Evolutionary conservation across 768 basidiomycete species (phyloP), one percentile per base, ranked within the genome.

Genomic region (Psilocybe tampanensis): DNA sequence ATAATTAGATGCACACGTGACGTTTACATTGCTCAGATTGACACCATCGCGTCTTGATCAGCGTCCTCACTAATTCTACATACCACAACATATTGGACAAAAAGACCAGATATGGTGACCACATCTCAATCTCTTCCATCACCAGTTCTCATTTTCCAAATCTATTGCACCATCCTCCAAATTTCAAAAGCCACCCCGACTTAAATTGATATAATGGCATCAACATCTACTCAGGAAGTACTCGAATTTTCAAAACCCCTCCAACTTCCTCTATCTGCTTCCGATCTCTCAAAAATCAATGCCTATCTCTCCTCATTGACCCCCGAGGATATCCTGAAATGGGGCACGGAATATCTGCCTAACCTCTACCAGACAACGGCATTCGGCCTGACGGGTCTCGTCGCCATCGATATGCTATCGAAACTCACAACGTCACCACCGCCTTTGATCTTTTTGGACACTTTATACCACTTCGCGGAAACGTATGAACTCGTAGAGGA

Each of bases 401-500:
- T 94, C 54, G 88, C 94, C 18, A 86, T 92, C 59, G 94, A 97
- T 70, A 97, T 99, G 93, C 84, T 98, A 52, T 89, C 92, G 32
- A 91, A 92, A 70, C 77, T 95, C 60, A 87, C 88, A 2, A 58
- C 76, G 23, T 68, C 74, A 17, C 81, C 83, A 0, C 92, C 92
- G 1, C 94, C 95, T 1, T 81, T 98, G 18, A 94, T 98, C 76
- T 98, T 99, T 76, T 74, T 98, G 69, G 95, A 99, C 76, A 98
- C 97, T 0, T 80, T 98, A 13, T 94, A 98, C 69, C 97, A 98
- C 76, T 99, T 99, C 74, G 77, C 79, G 3, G 93, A 98, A 76
- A 98, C 96, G 4, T 89, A 97, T 66, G 86, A 87, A 55, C 87
- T 99, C 44, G 89, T 95, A 9, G 83, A 88, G 34, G 85, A 87